A percentile compares a stretch with the other conserved stretches of the same genome.
Conservation (phyloP, 257 asterid genomes). For the Salvia miltiorrhiza region DNA sequence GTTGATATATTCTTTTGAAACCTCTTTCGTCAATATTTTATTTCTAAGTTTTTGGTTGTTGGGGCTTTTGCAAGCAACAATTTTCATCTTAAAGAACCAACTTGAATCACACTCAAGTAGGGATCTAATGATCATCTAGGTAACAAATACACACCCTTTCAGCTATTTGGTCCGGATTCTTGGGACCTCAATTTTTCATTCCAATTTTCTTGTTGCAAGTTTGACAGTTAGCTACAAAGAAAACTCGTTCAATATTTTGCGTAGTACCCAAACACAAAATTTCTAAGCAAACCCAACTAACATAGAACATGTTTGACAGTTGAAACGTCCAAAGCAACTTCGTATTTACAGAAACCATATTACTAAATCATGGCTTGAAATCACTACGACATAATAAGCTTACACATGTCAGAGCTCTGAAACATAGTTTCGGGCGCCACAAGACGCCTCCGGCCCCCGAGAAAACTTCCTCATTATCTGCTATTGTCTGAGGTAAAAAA, state of each 20-base stretch:
- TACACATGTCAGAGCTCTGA: background rate
- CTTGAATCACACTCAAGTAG: too few species aligned
- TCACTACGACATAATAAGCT: constrained; percentile 6
- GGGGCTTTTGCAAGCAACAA: background rate
- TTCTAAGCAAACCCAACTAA: background rate
- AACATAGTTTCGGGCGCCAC: constrained; percentile 1
- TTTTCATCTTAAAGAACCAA: background rate
- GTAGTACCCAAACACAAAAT: background rate
- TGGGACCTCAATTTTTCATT: background rate
- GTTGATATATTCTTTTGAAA: background rate
- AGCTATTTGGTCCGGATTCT: background rate
- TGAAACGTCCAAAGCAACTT: background rate
- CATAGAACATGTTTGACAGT: background rate
- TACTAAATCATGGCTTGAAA: constrained; percentile 2
- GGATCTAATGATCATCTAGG: too few species aligned
- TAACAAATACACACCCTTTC: background rate
- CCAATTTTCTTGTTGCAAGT: too few species aligned
- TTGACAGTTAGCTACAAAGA: too few species aligned
- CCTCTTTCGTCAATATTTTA: background rate
- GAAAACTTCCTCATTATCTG: constrained; percentile 14
- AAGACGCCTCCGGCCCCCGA: constrained; percentile 13
- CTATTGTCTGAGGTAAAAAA: background rate
- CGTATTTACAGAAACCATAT: constrained; percentile 19
- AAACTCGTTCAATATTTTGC: background rate
- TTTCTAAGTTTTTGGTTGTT: background rate